phyloP scores from a whole-genome alignment of 129 eudicot genomes.

The Escallonia herrerae region DNA sequence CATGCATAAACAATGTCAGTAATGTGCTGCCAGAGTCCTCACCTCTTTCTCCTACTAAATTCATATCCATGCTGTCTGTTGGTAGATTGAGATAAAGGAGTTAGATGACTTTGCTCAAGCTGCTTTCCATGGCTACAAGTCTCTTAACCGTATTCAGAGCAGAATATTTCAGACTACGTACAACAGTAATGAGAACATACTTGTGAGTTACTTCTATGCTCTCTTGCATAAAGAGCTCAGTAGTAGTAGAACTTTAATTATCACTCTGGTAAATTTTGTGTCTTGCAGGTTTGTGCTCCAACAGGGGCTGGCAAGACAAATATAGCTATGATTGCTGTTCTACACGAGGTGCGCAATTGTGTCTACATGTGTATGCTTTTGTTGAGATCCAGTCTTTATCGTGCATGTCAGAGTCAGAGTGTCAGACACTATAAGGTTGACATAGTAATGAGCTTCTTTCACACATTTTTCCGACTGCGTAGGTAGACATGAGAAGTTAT shows the following conservation, averaged over 20 bases:
- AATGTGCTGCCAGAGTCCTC: too few species aligned
- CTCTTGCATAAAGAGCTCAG: background rate
- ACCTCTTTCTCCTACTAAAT: background rate
- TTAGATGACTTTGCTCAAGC: constrained; percentile 98
- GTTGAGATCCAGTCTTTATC: background rate
- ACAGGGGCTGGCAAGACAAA: constrained; percentile 99
- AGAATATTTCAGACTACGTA: constrained; percentile 83
- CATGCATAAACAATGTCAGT: too few species aligned
- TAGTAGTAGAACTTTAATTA: background rate
- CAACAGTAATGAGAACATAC: constrained; percentile 73
- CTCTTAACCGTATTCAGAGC: constrained; percentile 97
- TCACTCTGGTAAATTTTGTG: constrained; percentile 14
- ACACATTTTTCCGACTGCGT: too few species aligned
- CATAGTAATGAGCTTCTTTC: too few species aligned
- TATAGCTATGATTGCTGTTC: constrained; percentile 93
- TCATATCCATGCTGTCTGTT: constrained; percentile 3
- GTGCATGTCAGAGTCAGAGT: background rate
- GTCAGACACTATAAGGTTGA: too few species aligned
- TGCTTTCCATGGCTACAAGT: constrained; percentile 89
- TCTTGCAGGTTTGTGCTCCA: constrained; percentile 92
- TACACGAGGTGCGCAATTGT: constrained; percentile 62
- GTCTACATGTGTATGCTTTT: constrained; percentile 2
- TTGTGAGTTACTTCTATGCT: constrained; percentile 40
- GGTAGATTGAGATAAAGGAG: constrained; percentile 89
- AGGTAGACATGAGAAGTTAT: too few species aligned